phyloP scores from a whole-genome alignment of 164 flowering plant species.

The Magnolia kwangsiensis region DNA sequence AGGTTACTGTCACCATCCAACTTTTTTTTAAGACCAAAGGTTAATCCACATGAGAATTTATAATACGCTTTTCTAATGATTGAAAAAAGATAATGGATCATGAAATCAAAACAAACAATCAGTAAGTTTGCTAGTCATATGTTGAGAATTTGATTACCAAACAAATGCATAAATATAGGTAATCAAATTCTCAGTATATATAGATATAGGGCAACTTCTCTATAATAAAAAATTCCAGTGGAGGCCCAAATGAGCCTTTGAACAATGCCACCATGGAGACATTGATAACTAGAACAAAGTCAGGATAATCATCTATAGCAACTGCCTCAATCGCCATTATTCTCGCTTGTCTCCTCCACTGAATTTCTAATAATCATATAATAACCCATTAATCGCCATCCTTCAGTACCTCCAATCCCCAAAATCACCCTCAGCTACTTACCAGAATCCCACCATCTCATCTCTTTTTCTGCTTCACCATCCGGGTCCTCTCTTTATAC shows the following conservation, averaged over 20 bases:
- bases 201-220: too few species aligned
- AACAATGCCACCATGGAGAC: neutral
- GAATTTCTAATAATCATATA: neutral
- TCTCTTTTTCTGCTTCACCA: slow-evolving; percentile 26
- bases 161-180: neutral
- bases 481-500: slow-evolving; percentile 40
- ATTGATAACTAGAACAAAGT: neutral
- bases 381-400: neutral
- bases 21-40: too few species aligned
- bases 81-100: neutral
- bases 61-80: too few species aligned
- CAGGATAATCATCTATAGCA: neutral
- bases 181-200: too few species aligned
- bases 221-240: too few species aligned
- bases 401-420: neutral
- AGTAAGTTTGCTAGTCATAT: neutral
- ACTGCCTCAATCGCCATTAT: neutral
- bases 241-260: neutral
- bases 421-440: neutral
- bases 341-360: neutral
- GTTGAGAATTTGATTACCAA: neutral
- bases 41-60: too few species aligned
- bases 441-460: slow-evolving; percentile 6
- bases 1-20: too few species aligned
- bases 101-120: neutral